phyloP scores from a whole-genome alignment of 768 basidiomycete species.

The Tricholoma bakamatsutake region DNA sequence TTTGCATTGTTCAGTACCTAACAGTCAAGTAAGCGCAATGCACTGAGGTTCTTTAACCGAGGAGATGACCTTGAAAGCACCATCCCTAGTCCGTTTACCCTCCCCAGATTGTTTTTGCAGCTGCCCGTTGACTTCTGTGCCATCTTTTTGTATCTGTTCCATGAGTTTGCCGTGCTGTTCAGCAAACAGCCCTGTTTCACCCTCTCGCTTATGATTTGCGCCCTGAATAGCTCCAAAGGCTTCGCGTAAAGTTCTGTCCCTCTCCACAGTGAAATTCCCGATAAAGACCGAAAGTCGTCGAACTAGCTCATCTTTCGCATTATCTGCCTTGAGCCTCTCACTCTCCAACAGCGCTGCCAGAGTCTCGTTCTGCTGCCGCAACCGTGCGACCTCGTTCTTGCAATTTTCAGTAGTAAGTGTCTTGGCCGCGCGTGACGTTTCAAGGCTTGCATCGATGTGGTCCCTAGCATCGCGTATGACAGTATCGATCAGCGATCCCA shows the following conservation, averaged over 20 bases:
- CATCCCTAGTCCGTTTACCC: slow-evolving; percentile 50
- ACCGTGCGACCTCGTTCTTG: slow-evolving; percentile 48
- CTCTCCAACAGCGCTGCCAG: slow-evolving; percentile 55
- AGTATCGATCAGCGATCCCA: slow-evolving; percentile 55
- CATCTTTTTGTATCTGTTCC: slow-evolving; percentile 34
- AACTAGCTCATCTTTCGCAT: slow-evolving; percentile 68
- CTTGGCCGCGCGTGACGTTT: slow-evolving; percentile 44
- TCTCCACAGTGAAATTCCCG: slow-evolving; percentile 60
- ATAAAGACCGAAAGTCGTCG: slow-evolving; percentile 69
- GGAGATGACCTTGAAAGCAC: slow-evolving; percentile 49
- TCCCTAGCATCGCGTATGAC: slow-evolving; percentile 52
- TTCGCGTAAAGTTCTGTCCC: slow-evolving; percentile 60
- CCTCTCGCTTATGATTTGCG: slow-evolving; percentile 52
- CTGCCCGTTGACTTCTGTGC: slow-evolving; percentile 31
- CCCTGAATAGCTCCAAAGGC: slow-evolving; percentile 47
- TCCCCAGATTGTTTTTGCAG: slow-evolving; percentile 45
- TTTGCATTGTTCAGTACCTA: slow-evolving; percentile 40
- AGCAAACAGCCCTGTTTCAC: slow-evolving; percentile 40
- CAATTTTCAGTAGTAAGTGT: slow-evolving; percentile 39
- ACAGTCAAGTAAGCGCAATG: slow-evolving; percentile 2
- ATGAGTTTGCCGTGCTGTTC: slow-evolving; percentile 44
- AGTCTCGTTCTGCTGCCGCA: slow-evolving; percentile 66
- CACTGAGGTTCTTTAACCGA: background rate
- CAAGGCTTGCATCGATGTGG: slow-evolving; percentile 51
- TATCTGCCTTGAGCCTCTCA: slow-evolving; percentile 62